phyloP scores from a whole-genome alignment of 176 grass and related monocot genomes.

The Stipa capillata region DNA sequence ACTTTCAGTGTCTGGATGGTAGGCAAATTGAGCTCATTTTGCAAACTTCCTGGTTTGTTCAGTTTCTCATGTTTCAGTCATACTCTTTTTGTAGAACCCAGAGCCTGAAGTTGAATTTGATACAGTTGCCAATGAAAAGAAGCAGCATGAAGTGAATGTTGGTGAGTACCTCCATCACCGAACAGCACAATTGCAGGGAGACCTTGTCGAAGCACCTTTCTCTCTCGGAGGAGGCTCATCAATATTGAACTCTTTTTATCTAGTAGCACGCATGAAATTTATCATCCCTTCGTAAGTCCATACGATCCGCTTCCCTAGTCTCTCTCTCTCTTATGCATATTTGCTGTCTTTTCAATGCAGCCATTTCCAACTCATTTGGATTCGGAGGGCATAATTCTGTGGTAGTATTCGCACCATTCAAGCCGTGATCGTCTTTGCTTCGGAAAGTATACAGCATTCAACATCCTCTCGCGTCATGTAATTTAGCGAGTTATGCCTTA shows the following conservation, averaged over 20 bases:
- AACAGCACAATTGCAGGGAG: background rate
- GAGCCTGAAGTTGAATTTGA: constrained; percentile 46
- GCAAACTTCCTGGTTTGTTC: background rate
- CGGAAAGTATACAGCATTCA: background rate
- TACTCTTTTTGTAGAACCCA: constrained; percentile 22
- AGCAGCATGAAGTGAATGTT: constrained; percentile 42
- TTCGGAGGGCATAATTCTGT: constrained; percentile 62
- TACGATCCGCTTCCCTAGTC: no score
- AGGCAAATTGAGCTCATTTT: background rate
- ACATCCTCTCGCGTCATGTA: background rate
- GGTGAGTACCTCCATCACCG: constrained; percentile 4
- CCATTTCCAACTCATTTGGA: constrained; percentile 62
- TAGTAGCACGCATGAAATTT: background rate
- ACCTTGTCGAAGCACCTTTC: no score
- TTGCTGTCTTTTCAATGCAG: constrained; percentile 13
- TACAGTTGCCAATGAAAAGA: constrained; percentile 38
- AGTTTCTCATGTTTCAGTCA: background rate
- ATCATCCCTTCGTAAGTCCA: no score
- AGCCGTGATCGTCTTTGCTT: constrained; percentile 26
- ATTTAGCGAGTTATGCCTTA: constrained; percentile 4
- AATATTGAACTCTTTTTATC: background rate
- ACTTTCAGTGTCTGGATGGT: background rate
- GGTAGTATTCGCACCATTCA: constrained; percentile 52
- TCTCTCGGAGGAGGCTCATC: constrained; percentile 9
- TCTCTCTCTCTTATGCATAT: background rate